Evolutionary conservation across 139 green algal genomes (phyloP).

Genomic region (Tetraselmis chui): DNA sequence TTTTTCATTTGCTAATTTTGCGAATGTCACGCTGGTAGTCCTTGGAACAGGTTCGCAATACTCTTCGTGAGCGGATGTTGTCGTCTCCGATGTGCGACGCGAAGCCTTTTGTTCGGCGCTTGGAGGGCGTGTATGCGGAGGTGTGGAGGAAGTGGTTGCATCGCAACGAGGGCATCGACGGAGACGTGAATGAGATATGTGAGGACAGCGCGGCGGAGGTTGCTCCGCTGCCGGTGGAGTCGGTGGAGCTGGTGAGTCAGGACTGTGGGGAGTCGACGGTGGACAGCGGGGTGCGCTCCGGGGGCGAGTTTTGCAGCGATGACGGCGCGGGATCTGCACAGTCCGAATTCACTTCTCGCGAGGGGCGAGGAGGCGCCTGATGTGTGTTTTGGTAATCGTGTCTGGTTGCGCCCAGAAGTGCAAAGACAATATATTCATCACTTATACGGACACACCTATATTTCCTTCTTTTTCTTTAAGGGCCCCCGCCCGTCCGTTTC

Average conservation of each 20-base stretch:
- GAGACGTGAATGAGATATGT: no score
- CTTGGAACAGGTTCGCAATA: conserved; percentile 51
- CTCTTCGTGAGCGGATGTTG: conserved; percentile 72
- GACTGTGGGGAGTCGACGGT: not conserved
- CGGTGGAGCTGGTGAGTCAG: not conserved
- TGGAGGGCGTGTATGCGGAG: conserved; percentile 68
- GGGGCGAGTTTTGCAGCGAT: not conserved
- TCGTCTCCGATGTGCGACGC: conserved; percentile 72
- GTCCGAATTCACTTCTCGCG: not conserved
- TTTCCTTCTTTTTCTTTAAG: no score
- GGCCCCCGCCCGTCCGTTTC: no score
- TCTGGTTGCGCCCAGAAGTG: no score
- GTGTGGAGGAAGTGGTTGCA: conserved; percentile 58
- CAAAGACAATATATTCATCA: no score
- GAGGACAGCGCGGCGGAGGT: not conserved
- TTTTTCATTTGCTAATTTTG: no score
- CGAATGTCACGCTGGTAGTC: no score
- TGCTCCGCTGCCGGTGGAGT: not conserved
- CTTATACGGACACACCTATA: no score
- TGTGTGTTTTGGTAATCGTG: no score
- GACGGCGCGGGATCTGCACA: not conserved
- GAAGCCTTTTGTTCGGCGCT: conserved; percentile 47
- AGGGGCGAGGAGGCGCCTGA: no score
- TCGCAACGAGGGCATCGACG: no score
- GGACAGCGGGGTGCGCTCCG: not conserved